phyloP scores from a whole-genome alignment of 2,329 filamentous ascomycete genomes.

The Zelopaecilomyces penicillatus region DNA sequence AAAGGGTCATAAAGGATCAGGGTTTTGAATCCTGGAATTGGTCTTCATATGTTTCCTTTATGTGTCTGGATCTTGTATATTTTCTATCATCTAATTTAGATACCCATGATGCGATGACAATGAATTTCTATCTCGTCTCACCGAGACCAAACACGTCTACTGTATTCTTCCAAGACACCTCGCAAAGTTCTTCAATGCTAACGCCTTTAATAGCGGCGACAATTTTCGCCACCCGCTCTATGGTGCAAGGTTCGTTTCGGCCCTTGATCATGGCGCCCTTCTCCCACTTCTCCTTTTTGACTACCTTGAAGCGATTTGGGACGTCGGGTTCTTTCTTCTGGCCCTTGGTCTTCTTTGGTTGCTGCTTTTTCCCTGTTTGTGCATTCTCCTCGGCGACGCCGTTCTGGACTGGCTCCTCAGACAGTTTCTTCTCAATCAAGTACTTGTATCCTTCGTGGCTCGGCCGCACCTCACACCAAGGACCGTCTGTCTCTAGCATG shows the following conservation, averaged over 20 bases:
- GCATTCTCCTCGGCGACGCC: conserved; percentile 12
- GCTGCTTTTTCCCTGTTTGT: conserved; percentile 21
- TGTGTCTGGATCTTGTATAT: conserved; percentile 12
- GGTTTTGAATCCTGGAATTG: conserved; percentile 28
- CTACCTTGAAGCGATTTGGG: conserved; percentile 65
- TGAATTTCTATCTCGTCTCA: conserved; percentile 12
- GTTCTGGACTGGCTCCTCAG: conserved; percentile 17
- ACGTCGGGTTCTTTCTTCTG: conserved; percentile 57
- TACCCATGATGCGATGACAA: conserved; percentile 15
- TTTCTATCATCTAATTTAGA: conserved; percentile 18
- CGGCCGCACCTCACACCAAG: conserved; percentile 92
- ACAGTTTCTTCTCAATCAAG: conserved; percentile 36
- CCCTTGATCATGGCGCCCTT: conserved; percentile 88
- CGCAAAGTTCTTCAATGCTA: conserved; percentile 70
- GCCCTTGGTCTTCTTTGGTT: conserved; percentile 37
- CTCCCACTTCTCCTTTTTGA: conserved; percentile 95
- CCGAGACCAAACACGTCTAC: conserved; percentile 67
- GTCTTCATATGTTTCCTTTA: conserved; percentile 12
- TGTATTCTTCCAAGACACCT: conserved; percentile 79
- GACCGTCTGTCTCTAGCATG: conserved; percentile 95
- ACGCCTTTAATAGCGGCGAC: conserved; percentile 81
- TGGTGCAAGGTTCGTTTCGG: conserved; percentile 84
- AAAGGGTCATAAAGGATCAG: conserved; percentile 47
- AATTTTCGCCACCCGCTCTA: conserved; percentile 78
- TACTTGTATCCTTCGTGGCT: conserved; percentile 79